Base-by-base conservation (phyloP, 768 basidiomycete species). In the Mycena pura region DNA sequence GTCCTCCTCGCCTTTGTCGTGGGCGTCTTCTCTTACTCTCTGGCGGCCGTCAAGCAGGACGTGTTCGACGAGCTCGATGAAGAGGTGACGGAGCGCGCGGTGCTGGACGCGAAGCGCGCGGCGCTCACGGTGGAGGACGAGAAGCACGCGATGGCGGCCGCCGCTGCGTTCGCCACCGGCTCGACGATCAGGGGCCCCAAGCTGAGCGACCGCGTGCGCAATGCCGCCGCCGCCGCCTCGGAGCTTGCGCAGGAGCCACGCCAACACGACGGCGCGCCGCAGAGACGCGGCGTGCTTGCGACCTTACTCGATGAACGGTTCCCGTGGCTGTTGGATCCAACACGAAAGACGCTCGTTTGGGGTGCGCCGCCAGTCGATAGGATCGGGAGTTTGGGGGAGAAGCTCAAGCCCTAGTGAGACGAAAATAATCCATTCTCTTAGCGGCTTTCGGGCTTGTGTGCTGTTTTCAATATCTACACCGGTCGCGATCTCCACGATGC, bases 11-110 rank as follows among this genome's bases (percentile, higher is more conserved):
- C 83, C 0, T 96, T 97, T 71, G 89, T 86, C 27, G 83, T 86
- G 14, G 90, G 89, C 25, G 88, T 97, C 9, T 99, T 93, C 86
- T 82, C 88, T 5, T 99, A 98, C 77, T 95, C 95, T 17, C 96
- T 99, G 70, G 85, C 87, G 28, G 95, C 95, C 27, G 95, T 98
- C 55, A 94, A 91, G 70, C 95, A 98, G 70, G 95, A 97, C 71
- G 87, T 91, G 38, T 97, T 96, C 71, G 87, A 90, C 65, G 93
- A 94, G 72, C 82, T 93, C 39, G 92, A 93, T 68, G 90, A 91
- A 63, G 90, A 92, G 70, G 92, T 87, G 27, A 78, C 77, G 62
- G 83, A 83, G 39, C 80, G 82, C 78, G 29, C 73, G 69, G 28
- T 70, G 70, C 7, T 70, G 72, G 55, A 69, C 66, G 57, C 58